Conservation (phyloP, 2,329 filamentous ascomycete species). For the Beauveria sp. region DNA sequence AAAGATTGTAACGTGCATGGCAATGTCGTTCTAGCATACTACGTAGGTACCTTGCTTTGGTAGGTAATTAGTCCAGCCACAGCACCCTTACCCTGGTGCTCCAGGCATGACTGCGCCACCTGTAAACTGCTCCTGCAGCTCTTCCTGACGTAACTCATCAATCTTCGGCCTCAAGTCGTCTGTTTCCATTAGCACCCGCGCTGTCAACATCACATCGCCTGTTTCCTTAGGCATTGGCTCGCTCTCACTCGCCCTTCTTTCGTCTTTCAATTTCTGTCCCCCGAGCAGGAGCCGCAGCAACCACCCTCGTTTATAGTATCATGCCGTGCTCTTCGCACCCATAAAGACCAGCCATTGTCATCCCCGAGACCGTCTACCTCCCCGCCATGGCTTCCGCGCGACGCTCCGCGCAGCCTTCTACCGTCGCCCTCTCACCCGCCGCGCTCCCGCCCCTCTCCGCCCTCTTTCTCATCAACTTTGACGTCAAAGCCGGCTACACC, state of each 20-base stretch:
- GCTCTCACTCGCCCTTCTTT: background rate
- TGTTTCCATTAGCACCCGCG: background rate
- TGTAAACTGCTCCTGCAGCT: background rate
- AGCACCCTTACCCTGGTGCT: background rate
- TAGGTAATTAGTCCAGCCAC: too few species aligned
- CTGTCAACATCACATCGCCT: background rate
- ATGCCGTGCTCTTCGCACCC: background rate
- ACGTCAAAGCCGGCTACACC: conserved; percentile 85
- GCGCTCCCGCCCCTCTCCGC: conserved; percentile 58
- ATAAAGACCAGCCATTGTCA: background rate
- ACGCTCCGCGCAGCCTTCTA: conserved; percentile 15
- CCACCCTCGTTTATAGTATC: background rate
- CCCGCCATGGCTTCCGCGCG: conserved; percentile 32
- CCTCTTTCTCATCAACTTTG: conserved; percentile 83
- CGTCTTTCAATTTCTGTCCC: background rate
- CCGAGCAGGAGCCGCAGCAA: background rate
- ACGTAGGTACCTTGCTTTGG: too few species aligned
- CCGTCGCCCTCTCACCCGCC: conserved; percentile 30
- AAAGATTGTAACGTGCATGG: too few species aligned
- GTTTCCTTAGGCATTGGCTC: background rate
- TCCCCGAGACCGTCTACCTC: background rate
- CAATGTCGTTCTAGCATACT: too few species aligned
- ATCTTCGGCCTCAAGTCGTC: background rate
- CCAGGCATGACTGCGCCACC: background rate
- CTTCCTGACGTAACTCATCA: background rate